Percentiles rank a stretch among this genome's conserved stretches.
Conservation (phyloP, 805 yeast species). For the Metschnikowia similis region DNA sequence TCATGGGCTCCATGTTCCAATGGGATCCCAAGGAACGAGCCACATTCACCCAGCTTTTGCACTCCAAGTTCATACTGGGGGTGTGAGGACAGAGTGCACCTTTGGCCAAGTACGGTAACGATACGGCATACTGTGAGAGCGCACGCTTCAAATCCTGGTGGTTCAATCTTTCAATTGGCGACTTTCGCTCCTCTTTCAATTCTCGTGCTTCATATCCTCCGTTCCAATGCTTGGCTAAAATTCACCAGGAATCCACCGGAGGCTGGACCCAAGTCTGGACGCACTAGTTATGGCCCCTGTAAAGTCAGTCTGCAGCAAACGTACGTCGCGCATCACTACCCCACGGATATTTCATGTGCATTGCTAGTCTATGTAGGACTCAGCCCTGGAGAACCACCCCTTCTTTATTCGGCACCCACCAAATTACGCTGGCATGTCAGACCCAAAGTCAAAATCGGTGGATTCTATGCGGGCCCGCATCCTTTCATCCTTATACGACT, state of each 20-base stretch:
- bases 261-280: background rate
- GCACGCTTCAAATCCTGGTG: no score
- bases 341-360: constrained; percentile 4
- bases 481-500: constrained; percentile 19
- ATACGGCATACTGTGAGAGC: no score
- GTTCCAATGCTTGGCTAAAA: background rate
- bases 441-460: constrained; percentile 2
- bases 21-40: constrained; percentile 30
- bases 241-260: background rate
- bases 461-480: constrained; percentile 10
- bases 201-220: no score
- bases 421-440: constrained; percentile 1
- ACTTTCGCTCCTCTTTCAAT: no score
- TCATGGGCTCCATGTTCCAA: constrained; percentile 28
- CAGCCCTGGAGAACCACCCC: background rate
- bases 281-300: background rate
- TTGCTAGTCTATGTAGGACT: background rate
- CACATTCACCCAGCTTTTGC: constrained; percentile 7
- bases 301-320: background rate
- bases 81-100: background rate
- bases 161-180: no score
- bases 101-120: no score
- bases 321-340: constrained; percentile 3
- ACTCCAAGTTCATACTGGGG: constrained; percentile 4
- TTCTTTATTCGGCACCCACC: background rate